Evolutionary conservation across 2,329 filamentous ascomycete genomes (phyloP), one percentile per base, ranked within the genome.

Genomic region (Neofusicoccum laricinum): DNA sequence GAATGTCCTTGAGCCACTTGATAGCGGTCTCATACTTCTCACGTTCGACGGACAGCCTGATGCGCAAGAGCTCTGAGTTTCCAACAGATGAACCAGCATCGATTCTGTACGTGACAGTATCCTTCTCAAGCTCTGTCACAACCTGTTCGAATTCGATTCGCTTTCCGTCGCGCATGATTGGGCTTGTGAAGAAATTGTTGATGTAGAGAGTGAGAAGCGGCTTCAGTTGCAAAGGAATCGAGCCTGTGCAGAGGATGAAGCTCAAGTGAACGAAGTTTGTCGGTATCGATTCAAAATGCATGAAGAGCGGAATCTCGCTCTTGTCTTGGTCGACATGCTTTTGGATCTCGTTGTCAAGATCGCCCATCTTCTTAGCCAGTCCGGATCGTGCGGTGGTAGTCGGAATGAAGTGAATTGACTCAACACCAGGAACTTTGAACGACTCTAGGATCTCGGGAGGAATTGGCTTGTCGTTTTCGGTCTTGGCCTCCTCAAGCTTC

Each of bases 211-310:
- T 85, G 53, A 98, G 82, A 21, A 99, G 79, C 3, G 95, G 95
- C 73, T 94, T 93, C 65, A 94, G 84, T 67, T 93, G 86, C n/a
- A 90, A 84, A 0, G 93, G 92, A 1, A 97, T 82, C 36, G 86
- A 82, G 1, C 88, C 85, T 0, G 93, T 96, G 61, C 92, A 92
- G 57, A 98, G 82, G 64, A 95, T 87, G 21, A 98, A 78, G 53
- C 87, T 89, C 65, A 98, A 85, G 70, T 94, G 90, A 6, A 96
- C 92, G 75, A 99, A 99, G 73, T 92, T 96, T 65, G 92, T 96
- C 2, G 90, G 89, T 14, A 98, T 93, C 72, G 97, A 89, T 77
- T 99, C 95, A 69, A 96, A 99, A 77, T 99, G 94, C n/a, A 99
- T 84, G 77, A 97, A 99, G 2, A 98, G 81, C 0, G 92, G 90